Evolutionary conservation across 768 basidiomycete species (phyloP).

Genomic region (Tulasnella calospora): DNA sequence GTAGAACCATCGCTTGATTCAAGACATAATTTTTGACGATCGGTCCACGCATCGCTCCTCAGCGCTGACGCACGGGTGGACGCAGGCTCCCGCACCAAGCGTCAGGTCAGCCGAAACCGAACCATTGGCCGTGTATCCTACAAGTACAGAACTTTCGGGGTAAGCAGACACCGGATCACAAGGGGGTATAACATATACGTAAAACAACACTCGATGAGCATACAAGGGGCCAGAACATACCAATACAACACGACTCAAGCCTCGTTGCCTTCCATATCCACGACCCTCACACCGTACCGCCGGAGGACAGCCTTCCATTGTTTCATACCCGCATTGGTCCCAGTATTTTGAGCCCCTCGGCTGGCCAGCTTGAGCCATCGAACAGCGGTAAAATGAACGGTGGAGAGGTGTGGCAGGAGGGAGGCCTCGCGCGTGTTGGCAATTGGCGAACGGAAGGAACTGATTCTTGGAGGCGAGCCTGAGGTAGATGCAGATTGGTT

Average conservation of each 20-base stretch:
- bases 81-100: too few relatives aligned
- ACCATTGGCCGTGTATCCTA: too few relatives aligned
- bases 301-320: constrained; percentile 16
- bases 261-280: constrained; percentile 23
- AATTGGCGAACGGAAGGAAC: constrained; percentile 8
- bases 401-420: constrained; percentile 2
- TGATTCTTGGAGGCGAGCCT: neutral
- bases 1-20: too few relatives aligned
- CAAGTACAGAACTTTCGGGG: neutral
- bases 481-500: neutral
- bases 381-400: constrained; percentile 3
- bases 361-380: constrained; percentile 18
- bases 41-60: too few relatives aligned
- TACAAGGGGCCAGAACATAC: neutral
- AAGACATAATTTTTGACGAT: neutral
- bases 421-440: constrained; percentile 15
- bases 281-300: constrained; percentile 19
- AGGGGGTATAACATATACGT: neutral
- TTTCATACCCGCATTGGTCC: constrained; percentile 24
- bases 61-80: too few relatives aligned
- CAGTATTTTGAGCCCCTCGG: constrained; percentile 20
- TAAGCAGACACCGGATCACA: neutral
- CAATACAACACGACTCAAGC: constrained; percentile 13
- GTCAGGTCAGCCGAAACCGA: neutral
- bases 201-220: neutral